Evolutionary conservation across 2,329 filamentous ascomycete genomes (phyloP).

Genomic region (Chaetoscypha palmicola): DNA sequence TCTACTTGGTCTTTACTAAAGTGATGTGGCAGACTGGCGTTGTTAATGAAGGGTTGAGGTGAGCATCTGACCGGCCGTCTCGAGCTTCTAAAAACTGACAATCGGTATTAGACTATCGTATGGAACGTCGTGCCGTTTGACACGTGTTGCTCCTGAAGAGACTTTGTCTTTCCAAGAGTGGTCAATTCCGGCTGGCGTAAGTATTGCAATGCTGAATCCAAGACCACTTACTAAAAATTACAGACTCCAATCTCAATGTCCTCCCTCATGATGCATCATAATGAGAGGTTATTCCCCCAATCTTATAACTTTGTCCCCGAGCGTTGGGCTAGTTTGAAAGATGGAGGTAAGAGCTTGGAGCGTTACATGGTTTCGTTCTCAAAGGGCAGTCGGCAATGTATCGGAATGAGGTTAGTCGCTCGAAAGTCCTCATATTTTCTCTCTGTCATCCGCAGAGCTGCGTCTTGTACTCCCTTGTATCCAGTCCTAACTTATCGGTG

Average conservation of each 20-base stretch:
- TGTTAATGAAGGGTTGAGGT: conserved; percentile 2
- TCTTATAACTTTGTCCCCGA: conserved; percentile 29
- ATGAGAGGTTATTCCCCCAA: conserved; percentile 28
- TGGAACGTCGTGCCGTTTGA: conserved; percentile 27
- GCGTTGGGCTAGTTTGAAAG: conserved; percentile 32
- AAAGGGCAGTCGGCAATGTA: conserved; percentile 19
- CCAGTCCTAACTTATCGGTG: too few species aligned
- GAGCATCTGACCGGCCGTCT: too few species aligned
- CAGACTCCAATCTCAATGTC: conserved; percentile 23
- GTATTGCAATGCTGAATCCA: not conserved
- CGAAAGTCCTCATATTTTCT: not conserved
- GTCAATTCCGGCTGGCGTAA: conserved; percentile 24
- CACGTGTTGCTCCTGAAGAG: conserved; percentile 23
- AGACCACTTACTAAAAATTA: not conserved
- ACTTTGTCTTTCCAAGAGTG: conserved; percentile 17
- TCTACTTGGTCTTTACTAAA: not conserved
- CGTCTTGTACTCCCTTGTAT: not conserved
- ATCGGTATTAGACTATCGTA: conserved; percentile 15
- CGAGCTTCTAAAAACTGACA: not conserved
- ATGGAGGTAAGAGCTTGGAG: conserved; percentile 10
- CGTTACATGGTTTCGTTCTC: conserved; percentile 20
- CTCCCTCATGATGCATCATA: conserved; percentile 25
- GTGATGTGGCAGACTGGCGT: not conserved
- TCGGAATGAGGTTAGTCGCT: conserved; percentile 18
- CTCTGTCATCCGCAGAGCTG: too few species aligned